Conservation (phyloP, 176 grass and related monocot species). For the Oryza nivara region DNA sequence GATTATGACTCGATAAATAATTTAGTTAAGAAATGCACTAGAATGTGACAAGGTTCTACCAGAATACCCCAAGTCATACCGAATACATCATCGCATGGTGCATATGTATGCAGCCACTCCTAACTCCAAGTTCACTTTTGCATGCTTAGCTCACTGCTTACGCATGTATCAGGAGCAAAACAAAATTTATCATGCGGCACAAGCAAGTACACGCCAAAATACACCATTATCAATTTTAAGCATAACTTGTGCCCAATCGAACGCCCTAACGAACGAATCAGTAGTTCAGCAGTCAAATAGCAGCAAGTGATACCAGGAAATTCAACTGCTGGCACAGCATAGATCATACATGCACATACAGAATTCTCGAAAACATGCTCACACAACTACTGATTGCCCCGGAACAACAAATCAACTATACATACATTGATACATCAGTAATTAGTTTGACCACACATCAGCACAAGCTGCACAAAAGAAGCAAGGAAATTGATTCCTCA, state of each 20-base stretch:
- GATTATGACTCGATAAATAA: neutral
- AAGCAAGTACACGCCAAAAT: neutral
- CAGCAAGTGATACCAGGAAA: neutral
- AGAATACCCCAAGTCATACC: neutral
- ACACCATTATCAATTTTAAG: neutral
- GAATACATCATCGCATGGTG: neutral
- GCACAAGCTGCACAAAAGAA: neutral
- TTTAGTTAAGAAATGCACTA: neutral
- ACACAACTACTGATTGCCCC: neutral
- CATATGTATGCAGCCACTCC: neutral
- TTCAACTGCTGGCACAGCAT: neutral
- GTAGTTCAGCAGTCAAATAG: neutral
- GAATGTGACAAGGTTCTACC: neutral
- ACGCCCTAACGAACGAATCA: neutral
- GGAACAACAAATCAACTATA: constrained; percentile 15
- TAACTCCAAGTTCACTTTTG: no score
- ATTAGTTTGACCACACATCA: neutral
- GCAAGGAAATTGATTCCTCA: neutral
- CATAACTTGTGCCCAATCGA: neutral
- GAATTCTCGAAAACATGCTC: neutral
- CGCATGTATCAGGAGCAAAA: neutral
- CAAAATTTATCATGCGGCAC: neutral
- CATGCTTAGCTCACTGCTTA: neutral
- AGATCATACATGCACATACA: neutral
- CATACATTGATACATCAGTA: neutral